Evolutionary conservation across 202 grass and related monocot genomes (phyloP), one percentile per base, ranked within the genome.

Genomic region (Panicum virgatum): DNA sequence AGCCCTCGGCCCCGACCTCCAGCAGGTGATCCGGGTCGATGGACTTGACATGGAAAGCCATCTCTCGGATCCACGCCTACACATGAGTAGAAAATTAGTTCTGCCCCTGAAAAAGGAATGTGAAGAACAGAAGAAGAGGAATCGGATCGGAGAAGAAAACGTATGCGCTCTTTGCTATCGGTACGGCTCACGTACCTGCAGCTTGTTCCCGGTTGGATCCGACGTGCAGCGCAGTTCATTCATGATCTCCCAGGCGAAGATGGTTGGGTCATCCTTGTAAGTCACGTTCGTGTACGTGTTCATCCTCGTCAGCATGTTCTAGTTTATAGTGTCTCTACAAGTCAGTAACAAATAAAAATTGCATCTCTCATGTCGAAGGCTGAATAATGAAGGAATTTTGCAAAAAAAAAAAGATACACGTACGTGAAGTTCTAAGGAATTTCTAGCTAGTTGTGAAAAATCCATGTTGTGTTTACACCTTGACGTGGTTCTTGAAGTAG

Each of bases 191-290:
- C 42, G 26, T 56, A 89, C 91, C 77, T 94, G 92, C 67, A 91
- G 80, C 69, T 58, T 88, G 42, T 76, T 37, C 11, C 92, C 89
- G 3, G 87, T 84, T 13, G 92, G 84, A 26, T 94, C 89, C 16
- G 89, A 89, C 75, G 44, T 2, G 69, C 92, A 94, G 75, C 73
- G 84, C 7, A 87, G 89, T 68, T 94, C 92, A 15, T 94, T 94
- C 69, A 94, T 91, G 46, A 94, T 78, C 82, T 94, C 92, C 92
- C 92, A 94, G 13, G 88, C 89, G 12, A 94, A 81, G 66, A 94
- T 91, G 43, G 89, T 91, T 51, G 92, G 84, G 45, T 94, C 92
- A 30, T 94, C 92, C 73, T 83, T 90, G 86, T 91, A 94, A n/a
- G 44, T 45, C 66, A 94, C 59, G 37, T 85, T 83, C 22, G 87